Evolutionary conservation across 1,284 basidiomycete genomes (phyloP).

Genomic region (Retiboletus flavoniger): DNA sequence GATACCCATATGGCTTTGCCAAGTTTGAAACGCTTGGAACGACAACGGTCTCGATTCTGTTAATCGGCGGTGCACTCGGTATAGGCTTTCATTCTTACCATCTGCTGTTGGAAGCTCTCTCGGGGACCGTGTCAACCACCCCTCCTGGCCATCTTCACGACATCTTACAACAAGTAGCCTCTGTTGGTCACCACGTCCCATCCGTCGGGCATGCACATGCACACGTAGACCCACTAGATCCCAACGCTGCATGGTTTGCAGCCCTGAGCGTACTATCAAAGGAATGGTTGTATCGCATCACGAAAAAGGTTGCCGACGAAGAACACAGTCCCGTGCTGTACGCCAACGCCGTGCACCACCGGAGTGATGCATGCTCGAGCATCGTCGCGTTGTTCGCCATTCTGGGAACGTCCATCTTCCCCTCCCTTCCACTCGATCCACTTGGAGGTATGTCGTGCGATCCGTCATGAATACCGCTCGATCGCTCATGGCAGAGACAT

Average conservation of each 20-base stretch:
- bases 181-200: slow-evolving; percentile 54
- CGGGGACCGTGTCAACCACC: slow-evolving; percentile 54
- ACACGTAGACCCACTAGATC: slow-evolving; percentile 69
- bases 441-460: slow-evolving; percentile 68
- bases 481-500: slow-evolving; percentile 9
- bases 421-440: slow-evolving; percentile 89
- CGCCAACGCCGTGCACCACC: slow-evolving; percentile 92
- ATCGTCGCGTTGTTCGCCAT: slow-evolving; percentile 88
- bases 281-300: slow-evolving; percentile 90
- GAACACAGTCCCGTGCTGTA: slow-evolving; percentile 88
- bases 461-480: not conserved
- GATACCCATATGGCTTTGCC: slow-evolving; percentile 86
- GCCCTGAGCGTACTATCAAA: slow-evolving; percentile 78
- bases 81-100: slow-evolving; percentile 93
- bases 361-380: slow-evolving; percentile 91
- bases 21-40: slow-evolving; percentile 96
- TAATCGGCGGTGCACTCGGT: slow-evolving; percentile 85
- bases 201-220: slow-evolving; percentile 51
- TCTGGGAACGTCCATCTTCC: slow-evolving; percentile 80
- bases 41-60: slow-evolving; percentile 77
- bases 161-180: slow-evolving; percentile 54
- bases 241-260: slow-evolving; percentile 97
- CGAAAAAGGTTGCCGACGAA: slow-evolving; percentile 84
- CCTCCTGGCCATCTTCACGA: slow-evolving; percentile 62
- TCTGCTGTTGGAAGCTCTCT: slow-evolving; percentile 68